Conservation (phyloP, 306 rosid genomes). For the Boehmeria nivea region DNA sequence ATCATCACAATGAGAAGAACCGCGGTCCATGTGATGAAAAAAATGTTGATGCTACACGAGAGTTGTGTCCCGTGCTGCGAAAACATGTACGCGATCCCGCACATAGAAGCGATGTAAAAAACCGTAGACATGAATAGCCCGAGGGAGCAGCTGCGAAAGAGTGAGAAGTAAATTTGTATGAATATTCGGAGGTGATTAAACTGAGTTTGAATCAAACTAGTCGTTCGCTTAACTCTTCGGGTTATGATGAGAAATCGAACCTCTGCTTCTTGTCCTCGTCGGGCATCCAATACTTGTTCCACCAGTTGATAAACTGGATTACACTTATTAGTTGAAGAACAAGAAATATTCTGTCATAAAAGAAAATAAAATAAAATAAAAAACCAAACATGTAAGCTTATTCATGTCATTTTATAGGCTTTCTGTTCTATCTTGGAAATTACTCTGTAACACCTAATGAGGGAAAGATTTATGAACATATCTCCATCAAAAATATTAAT, state of each 20-base stretch:
- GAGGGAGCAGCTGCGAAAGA: conserved; percentile 60
- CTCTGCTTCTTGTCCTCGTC: conserved; percentile 57
- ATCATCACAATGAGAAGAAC: conserved; percentile 67
- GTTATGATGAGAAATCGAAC: conserved; percentile 25
- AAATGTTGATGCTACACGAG: conserved; percentile 64
- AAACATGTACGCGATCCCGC: conserved; percentile 61
- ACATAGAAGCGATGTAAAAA: conserved; percentile 55
- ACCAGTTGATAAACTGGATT: conserved; percentile 75
- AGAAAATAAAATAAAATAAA: too few species aligned
- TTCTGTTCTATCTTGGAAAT: not conserved
- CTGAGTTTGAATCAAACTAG: too few species aligned
- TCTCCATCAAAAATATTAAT: not conserved
- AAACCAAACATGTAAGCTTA: conserved; percentile 8
- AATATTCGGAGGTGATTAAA: too few species aligned
- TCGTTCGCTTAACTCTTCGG: too few species aligned
- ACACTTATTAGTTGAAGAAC: conserved; percentile 70
- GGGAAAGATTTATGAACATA: too few species aligned
- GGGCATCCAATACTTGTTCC: conserved; percentile 86
- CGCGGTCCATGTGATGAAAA: conserved; percentile 82
- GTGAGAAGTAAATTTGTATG: conserved; percentile 11
- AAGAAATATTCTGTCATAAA: conserved; percentile 41
- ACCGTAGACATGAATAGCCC: conserved; percentile 56
- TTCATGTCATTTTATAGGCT: too few species aligned
- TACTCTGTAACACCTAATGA: too few species aligned
- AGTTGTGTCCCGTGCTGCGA: conserved; percentile 38